Evolutionary conservation across 306 rosid species (phyloP).

Genomic region (Vigna hirtella): DNA sequence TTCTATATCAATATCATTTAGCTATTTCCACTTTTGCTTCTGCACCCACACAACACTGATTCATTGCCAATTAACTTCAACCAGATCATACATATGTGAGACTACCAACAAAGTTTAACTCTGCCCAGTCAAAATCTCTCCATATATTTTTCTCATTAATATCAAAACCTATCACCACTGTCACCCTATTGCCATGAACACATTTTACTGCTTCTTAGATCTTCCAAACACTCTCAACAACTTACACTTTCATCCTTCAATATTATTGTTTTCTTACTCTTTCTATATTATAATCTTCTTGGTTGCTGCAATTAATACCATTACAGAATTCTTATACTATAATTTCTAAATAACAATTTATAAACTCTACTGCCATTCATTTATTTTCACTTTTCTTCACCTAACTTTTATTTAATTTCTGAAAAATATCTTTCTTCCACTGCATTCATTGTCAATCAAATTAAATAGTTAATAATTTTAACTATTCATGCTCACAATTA

Average conservation of each 20-base stretch:
- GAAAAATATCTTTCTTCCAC: neutral
- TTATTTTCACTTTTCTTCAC: too few relatives aligned
- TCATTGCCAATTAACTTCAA: conserved; percentile 18
- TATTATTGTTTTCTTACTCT: neutral
- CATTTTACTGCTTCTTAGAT: conserved; percentile 21
- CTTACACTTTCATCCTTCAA: conserved; percentile 23
- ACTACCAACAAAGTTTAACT: conserved; percentile 17
- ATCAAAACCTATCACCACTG: conserved; percentile 29
- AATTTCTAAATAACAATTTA: neutral
- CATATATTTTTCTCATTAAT: conserved; percentile 2
- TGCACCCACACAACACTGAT: conserved; percentile 23
- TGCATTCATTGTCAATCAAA: neutral
- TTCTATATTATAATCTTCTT: neutral
- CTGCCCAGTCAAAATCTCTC: conserved; percentile 27
- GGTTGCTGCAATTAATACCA: neutral
- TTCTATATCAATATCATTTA: conserved; percentile 29
- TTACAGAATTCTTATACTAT: neutral
- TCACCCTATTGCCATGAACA: conserved; percentile 4
- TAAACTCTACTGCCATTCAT: too few relatives aligned
- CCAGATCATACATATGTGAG: conserved; percentile 19
- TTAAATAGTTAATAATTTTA: neutral
- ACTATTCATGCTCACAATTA: neutral
- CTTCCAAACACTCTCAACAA: conserved; percentile 3
- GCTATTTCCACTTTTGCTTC: conserved; percentile 31
- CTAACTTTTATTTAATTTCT: neutral